Base-by-base conservation (phyloP, 768 basidiomycete species). In the Flagelloscypha sp. region DNA sequence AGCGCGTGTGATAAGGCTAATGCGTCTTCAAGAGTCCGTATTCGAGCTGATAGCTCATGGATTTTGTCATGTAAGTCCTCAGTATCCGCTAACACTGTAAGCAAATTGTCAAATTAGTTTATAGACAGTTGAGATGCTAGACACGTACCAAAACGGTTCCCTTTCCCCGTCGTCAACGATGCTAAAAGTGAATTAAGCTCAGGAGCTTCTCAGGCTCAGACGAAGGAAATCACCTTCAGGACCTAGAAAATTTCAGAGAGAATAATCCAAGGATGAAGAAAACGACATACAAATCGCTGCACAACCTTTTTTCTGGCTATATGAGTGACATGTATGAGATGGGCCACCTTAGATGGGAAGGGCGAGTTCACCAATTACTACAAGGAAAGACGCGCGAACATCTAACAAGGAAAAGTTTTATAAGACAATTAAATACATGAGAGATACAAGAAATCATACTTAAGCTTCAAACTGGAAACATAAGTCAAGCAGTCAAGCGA, bases 21-120 rank as follows among this genome's bases (percentile, higher is more conserved):
- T 10, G 76, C 78, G 52, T 81, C 78, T 51, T 84, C 80, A n/a
- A 84, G 64, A 32, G 74, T 65, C 33, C 78, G 69, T 25, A 82
- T 75, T 28, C 80, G 73, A 40, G 55, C 74, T 10, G 76, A 65
- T 10, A 84, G 62, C 15, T 65, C 45, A 29, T 66, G 68, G 30
- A 82, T 82, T 55, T 79, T 82, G 40, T 79, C 78, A 42, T 82
- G 80, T 7, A 80, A 66, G 7, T 59, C 68, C 53, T 81, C 78
- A 22, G 79, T 80, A 45, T 80, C 80, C 13, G 79, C 79, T 8
- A 83, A 66, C n/a, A n/a, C 79, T 10, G 24, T 4, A 22, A 20
- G 24, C 23, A 24, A 27, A n/a, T n/a, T n/a, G n/a, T n/a, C n/a
- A 33, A 16, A 28, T 31, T 30, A 36, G 41, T 40, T 33, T 25